A percentile compares a stretch with the other conserved stretches of the same genome.
phyloP scores from a whole-genome alignment of 2,329 filamentous ascomycete species.

The Xylaria polymorpha region DNA sequence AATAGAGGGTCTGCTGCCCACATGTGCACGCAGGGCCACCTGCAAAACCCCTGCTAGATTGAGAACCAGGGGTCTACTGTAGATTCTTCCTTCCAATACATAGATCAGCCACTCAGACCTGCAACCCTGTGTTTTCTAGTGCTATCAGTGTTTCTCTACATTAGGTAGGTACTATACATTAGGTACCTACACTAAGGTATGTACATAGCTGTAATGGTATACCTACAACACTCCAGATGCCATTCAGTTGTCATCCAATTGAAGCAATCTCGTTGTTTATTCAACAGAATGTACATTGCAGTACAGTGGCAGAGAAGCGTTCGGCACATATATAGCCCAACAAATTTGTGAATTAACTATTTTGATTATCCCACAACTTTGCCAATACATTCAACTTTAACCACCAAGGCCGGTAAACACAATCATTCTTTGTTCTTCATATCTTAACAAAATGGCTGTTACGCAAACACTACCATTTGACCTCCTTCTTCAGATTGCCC shows the following conservation, averaged over 20 bases:
- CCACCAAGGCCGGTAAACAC: neutral
- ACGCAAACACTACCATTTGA: neutral
- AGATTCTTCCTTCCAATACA: no score
- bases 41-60: no score
- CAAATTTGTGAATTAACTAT: neutral
- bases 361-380: neutral
- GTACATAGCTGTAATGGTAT: neutral
- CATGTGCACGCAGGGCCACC: no score
- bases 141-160: no score
- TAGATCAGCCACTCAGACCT: no score
- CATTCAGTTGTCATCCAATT: neutral
- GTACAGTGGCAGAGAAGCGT: neutral
- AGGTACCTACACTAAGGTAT: no score
- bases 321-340: neutral
- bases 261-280: constrained; percentile 3
- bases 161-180: no score
- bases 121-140: no score
- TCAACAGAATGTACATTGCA: neutral
- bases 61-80: no score
- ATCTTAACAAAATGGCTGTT: constrained; percentile 5
- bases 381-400: neutral
- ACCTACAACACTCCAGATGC: no score
- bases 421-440: neutral
- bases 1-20: no score
- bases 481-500: neutral